Evolutionary conservation across 768 basidiomycete species (phyloP).

Genomic region (Imleria badia): DNA sequence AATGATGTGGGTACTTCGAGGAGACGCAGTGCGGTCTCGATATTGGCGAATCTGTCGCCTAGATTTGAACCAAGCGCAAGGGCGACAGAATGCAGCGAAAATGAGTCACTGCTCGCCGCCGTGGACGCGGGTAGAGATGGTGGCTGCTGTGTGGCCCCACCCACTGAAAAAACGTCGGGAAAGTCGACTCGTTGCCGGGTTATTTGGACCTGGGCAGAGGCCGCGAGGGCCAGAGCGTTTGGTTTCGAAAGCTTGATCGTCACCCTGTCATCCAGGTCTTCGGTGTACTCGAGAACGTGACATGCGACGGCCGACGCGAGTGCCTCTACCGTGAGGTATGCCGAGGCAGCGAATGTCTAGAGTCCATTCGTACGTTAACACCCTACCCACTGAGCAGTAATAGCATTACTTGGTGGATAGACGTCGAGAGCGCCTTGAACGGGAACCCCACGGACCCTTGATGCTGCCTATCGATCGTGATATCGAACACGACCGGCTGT

Average conservation of each 20-base stretch:
- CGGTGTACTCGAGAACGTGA: slow-evolving; percentile 39
- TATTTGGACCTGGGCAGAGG: slow-evolving; percentile 63
- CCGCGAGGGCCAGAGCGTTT: slow-evolving; percentile 64
- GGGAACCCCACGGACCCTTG: slow-evolving; percentile 2
- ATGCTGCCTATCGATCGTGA: slow-evolving; percentile 34
- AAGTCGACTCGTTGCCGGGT: slow-evolving; percentile 45
- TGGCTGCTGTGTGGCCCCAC: no score
- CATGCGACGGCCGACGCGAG: slow-evolving; percentile 57
- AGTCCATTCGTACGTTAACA: not conserved
- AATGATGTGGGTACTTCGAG: slow-evolving; percentile 53
- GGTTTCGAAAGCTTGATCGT: slow-evolving; percentile 70
- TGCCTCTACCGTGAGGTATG: slow-evolving; percentile 68
- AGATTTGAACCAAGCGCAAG: slow-evolving; percentile 91
- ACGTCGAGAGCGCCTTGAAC: slow-evolving; percentile 31
- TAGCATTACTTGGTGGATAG: slow-evolving; percentile 25
- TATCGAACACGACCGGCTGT: slow-evolving; percentile 57
- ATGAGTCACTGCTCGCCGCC: no score
- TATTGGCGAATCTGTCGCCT: slow-evolving; percentile 81
- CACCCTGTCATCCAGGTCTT: slow-evolving; percentile 29
- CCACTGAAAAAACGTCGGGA: slow-evolving; percentile 12
- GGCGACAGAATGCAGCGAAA: slow-evolving; percentile 42
- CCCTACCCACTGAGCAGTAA: no score
- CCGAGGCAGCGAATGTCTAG: slow-evolving; percentile 49
- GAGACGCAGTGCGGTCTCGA: slow-evolving; percentile 71
- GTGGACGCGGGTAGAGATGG: not conserved